Conservation (phyloP, 768 basidiomycete genomes). For the Leucocoprinus birnbaumii region DNA sequence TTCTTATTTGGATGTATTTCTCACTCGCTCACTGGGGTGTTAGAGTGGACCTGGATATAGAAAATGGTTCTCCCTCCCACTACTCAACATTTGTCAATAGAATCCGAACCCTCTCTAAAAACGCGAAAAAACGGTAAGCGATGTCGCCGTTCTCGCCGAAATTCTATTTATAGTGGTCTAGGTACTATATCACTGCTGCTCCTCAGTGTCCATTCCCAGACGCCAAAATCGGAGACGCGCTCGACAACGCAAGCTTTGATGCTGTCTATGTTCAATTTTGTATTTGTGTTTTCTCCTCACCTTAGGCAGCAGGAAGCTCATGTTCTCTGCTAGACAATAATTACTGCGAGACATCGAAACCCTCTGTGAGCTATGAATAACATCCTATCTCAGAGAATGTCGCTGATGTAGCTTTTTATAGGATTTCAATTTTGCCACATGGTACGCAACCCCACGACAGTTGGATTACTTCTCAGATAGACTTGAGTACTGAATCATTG, state of each 20-base stretch:
- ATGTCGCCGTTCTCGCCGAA: neutral
- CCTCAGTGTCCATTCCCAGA: conserved; percentile 73
- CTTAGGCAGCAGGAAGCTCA: conserved; percentile 5
- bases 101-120: conserved; percentile 45
- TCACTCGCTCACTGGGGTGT: neutral
- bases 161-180: conserved; percentile 15
- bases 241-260: conserved; percentile 63
- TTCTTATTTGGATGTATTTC: neutral
- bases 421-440: conserved; percentile 51
- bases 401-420: conserved; percentile 13
- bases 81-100: conserved; percentile 53
- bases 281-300: conserved; percentile 20
- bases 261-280: conserved; percentile 73
- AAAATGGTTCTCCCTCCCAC: conserved; percentile 49
- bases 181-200: conserved; percentile 63
- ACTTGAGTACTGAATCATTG: neutral
- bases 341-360: conserved; percentile 44
- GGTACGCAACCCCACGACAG: conserved; percentile 25
- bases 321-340: conserved; percentile 43
- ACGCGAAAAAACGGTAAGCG: conserved; percentile 46
- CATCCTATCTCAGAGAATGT: neutral
- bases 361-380: conserved; percentile 25
- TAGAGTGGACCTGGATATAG: conserved; percentile 70
- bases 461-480: neutral
- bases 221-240: conserved; percentile 51